Evolutionary conservation across 1,139 yeast genomes (phyloP).

Genomic region (Saccharomyces hybrid): DNA sequence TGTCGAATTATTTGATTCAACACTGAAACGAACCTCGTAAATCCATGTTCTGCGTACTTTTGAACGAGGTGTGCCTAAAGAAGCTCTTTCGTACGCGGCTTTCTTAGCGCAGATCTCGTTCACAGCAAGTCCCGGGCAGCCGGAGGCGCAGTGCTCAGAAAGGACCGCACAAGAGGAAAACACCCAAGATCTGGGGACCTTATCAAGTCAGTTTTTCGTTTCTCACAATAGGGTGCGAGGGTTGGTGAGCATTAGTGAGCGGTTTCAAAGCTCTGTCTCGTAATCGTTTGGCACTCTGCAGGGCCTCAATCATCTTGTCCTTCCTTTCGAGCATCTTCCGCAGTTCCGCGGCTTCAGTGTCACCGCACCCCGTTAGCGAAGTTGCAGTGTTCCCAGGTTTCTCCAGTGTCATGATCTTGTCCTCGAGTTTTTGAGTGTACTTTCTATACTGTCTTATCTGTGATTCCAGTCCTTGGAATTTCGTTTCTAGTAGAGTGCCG

Average conservation of each 20-base stretch:
- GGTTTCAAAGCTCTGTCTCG: constrained; percentile 34
- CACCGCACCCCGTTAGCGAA: background rate
- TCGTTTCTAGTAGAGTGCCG: constrained; percentile 22
- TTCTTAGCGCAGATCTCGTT: background rate
- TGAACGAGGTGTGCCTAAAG: background rate
- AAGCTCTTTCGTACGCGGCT: background rate
- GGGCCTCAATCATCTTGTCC: constrained; percentile 70
- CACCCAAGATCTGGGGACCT: background rate
- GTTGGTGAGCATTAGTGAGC: background rate
- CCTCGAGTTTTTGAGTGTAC: constrained; percentile 19
- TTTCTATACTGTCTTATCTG: constrained; percentile 19
- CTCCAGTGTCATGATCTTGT: constrained; percentile 8
- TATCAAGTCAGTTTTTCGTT: background rate
- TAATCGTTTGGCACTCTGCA: constrained; percentile 51
- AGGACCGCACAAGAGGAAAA: background rate
- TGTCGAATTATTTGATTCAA: background rate
- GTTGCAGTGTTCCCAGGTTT: constrained; percentile 1
- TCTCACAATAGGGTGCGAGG: background rate
- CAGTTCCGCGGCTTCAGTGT: constrained; percentile 46
- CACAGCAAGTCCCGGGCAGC: background rate
- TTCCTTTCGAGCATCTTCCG: constrained; percentile 56
- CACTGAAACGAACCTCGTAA: background rate
- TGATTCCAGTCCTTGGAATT: constrained; percentile 23
- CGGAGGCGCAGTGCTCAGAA: background rate
- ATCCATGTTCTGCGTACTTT: background rate